Conservation (phyloP, 1,284 basidiomycete genomes). For the Peniophora sp. region DNA sequence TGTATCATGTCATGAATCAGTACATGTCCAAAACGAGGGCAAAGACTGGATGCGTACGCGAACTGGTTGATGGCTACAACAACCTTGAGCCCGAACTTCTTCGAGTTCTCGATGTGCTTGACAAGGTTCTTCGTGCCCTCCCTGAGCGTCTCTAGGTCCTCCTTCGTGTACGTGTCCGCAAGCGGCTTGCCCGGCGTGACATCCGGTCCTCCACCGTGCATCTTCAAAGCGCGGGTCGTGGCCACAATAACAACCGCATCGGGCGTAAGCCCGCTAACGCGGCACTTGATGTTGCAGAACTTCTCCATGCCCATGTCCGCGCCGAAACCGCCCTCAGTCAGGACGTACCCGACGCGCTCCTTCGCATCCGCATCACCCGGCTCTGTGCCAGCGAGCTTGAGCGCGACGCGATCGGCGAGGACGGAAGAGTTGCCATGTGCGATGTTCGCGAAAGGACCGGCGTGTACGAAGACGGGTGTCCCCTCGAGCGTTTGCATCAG, state of each 20-base stretch:
- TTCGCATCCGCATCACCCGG: slow-evolving; percentile 63
- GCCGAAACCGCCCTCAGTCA: slow-evolving; percentile 98
- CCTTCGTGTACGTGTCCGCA: slow-evolving; percentile 89
- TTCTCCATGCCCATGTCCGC: slow-evolving; percentile 99
- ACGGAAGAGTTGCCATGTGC: slow-evolving; percentile 99
- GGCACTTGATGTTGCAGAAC: slow-evolving; percentile 99
- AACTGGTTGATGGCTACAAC: slow-evolving; percentile 96
- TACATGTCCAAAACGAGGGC: slow-evolving; percentile 1
- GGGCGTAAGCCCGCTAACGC: slow-evolving; percentile 86
- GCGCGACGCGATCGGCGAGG: slow-evolving; percentile 90
- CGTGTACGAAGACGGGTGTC: slow-evolving; percentile 98
- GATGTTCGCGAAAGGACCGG: slow-evolving; percentile 98
- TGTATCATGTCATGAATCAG: slow-evolving; percentile 22
- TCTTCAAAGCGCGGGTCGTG: slow-evolving; percentile 96
- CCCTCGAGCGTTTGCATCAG: slow-evolving; percentile 99
- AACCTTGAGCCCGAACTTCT: slow-evolving; percentile 96
- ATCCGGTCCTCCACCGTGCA: slow-evolving; percentile 98
- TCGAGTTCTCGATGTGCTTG: slow-evolving; percentile 92
- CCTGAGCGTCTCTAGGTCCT: slow-evolving; percentile 86
- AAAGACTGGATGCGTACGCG: slow-evolving; percentile 50
- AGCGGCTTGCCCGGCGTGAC: slow-evolving; percentile 95
- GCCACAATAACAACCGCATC: slow-evolving; percentile 96
- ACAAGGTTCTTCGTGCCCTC: slow-evolving; percentile 91
- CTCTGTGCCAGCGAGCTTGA: slow-evolving; percentile 97
- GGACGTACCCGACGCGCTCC: slow-evolving; percentile 86